Base-by-base conservation (phyloP, 768 basidiomycete genomes). In the Russula sp. region DNA sequence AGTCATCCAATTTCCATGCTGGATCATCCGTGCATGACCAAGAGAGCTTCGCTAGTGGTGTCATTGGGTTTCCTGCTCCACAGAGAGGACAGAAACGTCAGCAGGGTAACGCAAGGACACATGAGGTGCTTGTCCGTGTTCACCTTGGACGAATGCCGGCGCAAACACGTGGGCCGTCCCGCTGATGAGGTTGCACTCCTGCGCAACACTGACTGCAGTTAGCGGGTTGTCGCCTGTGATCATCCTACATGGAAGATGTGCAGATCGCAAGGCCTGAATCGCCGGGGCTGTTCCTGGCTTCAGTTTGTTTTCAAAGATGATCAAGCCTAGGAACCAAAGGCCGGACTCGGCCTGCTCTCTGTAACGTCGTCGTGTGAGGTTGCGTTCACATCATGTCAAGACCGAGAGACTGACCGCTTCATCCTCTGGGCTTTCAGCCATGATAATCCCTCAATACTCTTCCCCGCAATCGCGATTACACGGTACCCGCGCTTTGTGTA, bases 381-480 rank as follows among this genome's bases (percentile, higher is more conserved):
- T 57, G 63, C 44, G 42, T 40, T 55, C 20, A 39, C 53, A 20
- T 56, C 50, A 18, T 50, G 34, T 14, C 40, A 11, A 37, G 14
- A 45, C 14, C 8, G 56, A 45, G 37, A 49, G 45, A 58, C 34
- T 6, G 72, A 89, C 94, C 97, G 81, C 75, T 93, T 95, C 86
- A 99, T 88, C 53, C 91, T 85, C 73, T 99, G 97, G 0, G 97
- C 97, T 71, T 89, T 98, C 61, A 98, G 80, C 97, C 97, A 99
- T 0, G 96, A 91, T 59, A 99, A 75, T 14, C 91, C 87, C 40
- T 96, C 92, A 58, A 98, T 83, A 66, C 85, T 94, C 79, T 97
- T 98, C 14, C 97, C 97, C 18, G 96, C 97, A 67, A 98, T 90
- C 13, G 95, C 97, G 64, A 99, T 99, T 18, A 99, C 97, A 62